A percentile compares a stretch with the other conserved stretches of the same genome.
Evolutionary conservation across 495 filamentous ascomycete species (phyloP).

Genomic region (Cercophora newfieldiana): DNA sequence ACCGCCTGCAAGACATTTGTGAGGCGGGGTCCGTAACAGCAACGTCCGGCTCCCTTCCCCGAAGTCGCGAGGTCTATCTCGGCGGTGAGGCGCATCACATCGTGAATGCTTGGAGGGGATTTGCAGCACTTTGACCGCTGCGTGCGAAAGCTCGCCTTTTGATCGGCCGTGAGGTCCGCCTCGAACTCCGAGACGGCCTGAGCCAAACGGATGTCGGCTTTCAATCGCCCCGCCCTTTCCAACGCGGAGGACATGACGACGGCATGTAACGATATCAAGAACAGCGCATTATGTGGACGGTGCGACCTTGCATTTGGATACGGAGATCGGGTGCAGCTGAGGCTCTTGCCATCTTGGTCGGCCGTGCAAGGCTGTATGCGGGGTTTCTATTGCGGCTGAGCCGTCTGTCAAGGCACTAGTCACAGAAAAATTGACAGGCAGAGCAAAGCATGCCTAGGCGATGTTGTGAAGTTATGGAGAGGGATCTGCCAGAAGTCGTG

Average conservation of each 20-base stretch:
- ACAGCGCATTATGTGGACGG: background rate
- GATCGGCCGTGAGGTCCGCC: constrained; percentile 38
- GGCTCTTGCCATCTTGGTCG: background rate
- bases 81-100: constrained; percentile 47
- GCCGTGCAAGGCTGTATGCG: background rate
- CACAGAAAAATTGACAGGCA: too few species aligned
- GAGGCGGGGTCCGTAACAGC: constrained; percentile 45
- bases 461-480: background rate
- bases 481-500: too few species aligned
- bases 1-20: constrained; percentile 44
- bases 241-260: constrained; percentile 8
- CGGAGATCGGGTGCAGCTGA: background rate
- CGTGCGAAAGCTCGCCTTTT: constrained; percentile 36
- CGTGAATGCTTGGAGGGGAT: constrained; percentile 32
- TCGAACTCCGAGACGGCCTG: constrained; percentile 45
- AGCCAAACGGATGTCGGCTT: constrained; percentile 42
- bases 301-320: background rate
- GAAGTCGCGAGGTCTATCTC: constrained; percentile 37
- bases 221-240: constrained; percentile 25
- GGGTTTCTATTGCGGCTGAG: background rate
- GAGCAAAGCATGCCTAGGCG: background rate
- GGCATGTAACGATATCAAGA: background rate
- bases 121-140: constrained; percentile 15
- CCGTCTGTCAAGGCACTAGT: background rate
- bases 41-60: constrained; percentile 25